These are phyloP conservation scores for Euptelea pleiosperma DNA, from an alignment of 164 flowering plant species.

Conservation along the genomic window DNA sequence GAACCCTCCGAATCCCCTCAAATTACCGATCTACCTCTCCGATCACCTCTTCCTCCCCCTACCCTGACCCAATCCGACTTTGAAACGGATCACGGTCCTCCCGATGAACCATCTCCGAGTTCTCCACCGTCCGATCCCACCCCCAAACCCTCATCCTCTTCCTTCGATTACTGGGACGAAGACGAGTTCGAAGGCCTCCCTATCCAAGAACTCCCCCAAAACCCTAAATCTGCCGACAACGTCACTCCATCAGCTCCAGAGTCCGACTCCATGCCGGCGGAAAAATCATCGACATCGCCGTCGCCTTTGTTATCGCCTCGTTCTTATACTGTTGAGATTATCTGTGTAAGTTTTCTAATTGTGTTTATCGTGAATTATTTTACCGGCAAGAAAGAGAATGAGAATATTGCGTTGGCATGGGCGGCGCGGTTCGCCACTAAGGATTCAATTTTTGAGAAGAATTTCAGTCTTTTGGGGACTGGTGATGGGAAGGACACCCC, in stretches of 20 bases:
- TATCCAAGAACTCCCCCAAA: constrained; percentile 15
- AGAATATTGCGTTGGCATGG: constrained; percentile 90
- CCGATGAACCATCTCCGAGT: constrained; percentile 14
- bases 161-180: constrained; percentile 90
- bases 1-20: constrained; percentile 22
- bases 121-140: constrained; percentile 29
- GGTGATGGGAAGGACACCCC: constrained; percentile 97
- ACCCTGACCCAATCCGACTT: constrained; percentile 46
- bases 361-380: constrained; percentile 69
- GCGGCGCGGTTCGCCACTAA: constrained; percentile 71
- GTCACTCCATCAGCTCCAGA: neutral
- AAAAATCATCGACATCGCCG: neutral
- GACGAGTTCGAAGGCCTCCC: constrained; percentile 96
- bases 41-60: constrained; percentile 36
- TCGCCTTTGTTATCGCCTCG: neutral
- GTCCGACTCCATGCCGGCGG: constrained; percentile 16
- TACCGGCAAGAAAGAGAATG: constrained; percentile 85
- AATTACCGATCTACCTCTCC: constrained; percentile 22
- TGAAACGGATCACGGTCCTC: constrained; percentile 27
- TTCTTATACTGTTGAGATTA: constrained; percentile 53
- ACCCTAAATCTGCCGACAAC: constrained; percentile 3
- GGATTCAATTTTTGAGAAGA: constrained; percentile 85
- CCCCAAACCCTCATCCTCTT: constrained; percentile 31
- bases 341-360: constrained; percentile 62
- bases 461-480: constrained; percentile 84